These are phyloP conservation scores for Monosporozyma servazzii DNA, from an alignment of 805 yeast genomes.

Conservation along the genomic window DNA sequence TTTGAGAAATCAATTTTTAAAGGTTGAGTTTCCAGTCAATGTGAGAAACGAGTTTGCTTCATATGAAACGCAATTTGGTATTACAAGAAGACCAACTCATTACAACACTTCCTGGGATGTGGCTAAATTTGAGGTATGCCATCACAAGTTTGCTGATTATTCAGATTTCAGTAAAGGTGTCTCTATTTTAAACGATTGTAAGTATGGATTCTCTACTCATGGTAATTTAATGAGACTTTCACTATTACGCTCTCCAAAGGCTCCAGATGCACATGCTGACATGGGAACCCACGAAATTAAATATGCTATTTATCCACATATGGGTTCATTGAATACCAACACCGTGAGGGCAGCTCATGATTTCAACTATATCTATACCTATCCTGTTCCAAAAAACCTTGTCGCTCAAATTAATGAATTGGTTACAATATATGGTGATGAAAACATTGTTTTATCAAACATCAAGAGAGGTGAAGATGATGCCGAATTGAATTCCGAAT, in stretches of 20 bases:
- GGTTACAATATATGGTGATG: constrained; percentile 38
- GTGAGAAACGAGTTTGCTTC: constrained; percentile 67
- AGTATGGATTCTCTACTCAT: constrained; percentile 87
- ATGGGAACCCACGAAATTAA: constrained; percentile 79
- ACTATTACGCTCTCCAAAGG: constrained; percentile 80
- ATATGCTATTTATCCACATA: constrained; percentile 80
- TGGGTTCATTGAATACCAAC: constrained; percentile 51
- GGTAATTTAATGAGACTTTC: constrained; percentile 89
- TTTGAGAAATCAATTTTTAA: constrained; percentile 77
- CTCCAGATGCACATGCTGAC: constrained; percentile 91
- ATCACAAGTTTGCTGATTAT: constrained; percentile 87
- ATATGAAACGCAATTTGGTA: constrained; percentile 91
- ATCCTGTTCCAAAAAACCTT: constrained; percentile 13
- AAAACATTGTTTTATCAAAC: constrained; percentile 59
- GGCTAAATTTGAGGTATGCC: constrained; percentile 93
- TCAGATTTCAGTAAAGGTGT: constrained; percentile 86
- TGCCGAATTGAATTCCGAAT: constrained; percentile 38
- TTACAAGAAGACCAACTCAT: constrained; percentile 87
- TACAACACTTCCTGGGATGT: constrained; percentile 93
- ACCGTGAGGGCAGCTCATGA: constrained; percentile 70
- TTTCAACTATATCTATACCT: constrained; percentile 50
- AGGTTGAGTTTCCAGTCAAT: constrained; percentile 91
- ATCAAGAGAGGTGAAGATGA: constrained; percentile 88
- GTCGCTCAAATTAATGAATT: constrained; percentile 22
- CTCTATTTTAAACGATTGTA: constrained; percentile 69